A percentile compares a stretch with the other conserved stretches of the same genome.
phyloP scores from a whole-genome alignment of 345 rosid species.

The Mangifera indica region DNA sequence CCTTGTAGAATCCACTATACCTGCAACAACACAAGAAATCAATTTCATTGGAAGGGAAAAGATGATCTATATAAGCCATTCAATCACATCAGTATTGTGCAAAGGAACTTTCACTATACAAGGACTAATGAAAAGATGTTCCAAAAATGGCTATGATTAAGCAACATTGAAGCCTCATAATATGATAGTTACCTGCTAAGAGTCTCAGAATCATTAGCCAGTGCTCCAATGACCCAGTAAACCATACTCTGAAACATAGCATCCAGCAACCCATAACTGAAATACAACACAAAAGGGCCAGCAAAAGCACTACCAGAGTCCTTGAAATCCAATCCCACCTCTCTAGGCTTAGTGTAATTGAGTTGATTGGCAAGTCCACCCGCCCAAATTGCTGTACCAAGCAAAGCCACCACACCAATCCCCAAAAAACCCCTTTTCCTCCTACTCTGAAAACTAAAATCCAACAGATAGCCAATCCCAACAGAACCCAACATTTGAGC shows the following conservation, averaged over 20 bases:
- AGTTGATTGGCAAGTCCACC: conserved; percentile 83
- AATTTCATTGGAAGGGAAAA: background rate
- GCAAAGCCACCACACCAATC: conserved; percentile 49
- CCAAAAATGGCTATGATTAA: no score
- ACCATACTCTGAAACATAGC: conserved; percentile 92
- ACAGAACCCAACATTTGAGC: conserved; percentile 85
- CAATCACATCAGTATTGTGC: no score
- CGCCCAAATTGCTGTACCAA: conserved; percentile 74
- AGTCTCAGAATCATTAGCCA: conserved; percentile 81
- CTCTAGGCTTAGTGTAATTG: conserved; percentile 32
- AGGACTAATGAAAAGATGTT: no score
- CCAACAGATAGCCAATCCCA: conserved; percentile 67
- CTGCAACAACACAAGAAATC: conserved; percentile 26
- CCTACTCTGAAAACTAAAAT: conserved; percentile 72
- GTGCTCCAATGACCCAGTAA: conserved; percentile 89
- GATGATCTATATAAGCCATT: background rate
- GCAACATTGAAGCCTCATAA: background rate
- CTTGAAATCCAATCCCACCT: conserved; percentile 62
- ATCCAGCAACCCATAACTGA: conserved; percentile 80
- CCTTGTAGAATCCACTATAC: conserved; percentile 87
- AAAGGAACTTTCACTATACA: no score
- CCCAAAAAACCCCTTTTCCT: conserved; percentile 73
- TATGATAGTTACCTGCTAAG: conserved; percentile 57
- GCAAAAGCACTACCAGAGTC: conserved; percentile 54
- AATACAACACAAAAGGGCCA: conserved; percentile 73